A percentile compares a stretch with the other conserved stretches of the same genome.
Conservation (phyloP, 805 yeast species). For the Isabelozyma rhagii region DNA sequence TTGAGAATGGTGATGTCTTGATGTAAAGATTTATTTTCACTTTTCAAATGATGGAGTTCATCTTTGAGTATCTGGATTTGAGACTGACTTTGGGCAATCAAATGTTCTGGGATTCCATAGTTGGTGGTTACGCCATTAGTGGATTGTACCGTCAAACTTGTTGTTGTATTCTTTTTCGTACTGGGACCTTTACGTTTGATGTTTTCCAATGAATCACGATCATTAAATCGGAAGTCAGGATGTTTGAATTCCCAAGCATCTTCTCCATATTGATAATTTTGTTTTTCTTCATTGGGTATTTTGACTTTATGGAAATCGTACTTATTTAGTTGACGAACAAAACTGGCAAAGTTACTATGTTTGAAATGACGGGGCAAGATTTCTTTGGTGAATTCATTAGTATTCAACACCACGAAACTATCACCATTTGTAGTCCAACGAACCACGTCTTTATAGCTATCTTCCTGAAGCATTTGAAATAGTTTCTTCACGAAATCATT, state of each 20-base stretch:
- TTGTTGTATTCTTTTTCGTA: constrained; percentile 36
- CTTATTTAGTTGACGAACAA: constrained; percentile 93
- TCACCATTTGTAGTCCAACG: constrained; percentile 87
- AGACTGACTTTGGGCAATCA: constrained; percentile 3
- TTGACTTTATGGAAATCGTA: constrained; percentile 97
- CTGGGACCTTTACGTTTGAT: constrained; percentile 80
- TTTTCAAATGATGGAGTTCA: constrained; percentile 30
- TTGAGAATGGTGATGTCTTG: constrained; percentile 40
- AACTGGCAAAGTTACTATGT: constrained; percentile 91
- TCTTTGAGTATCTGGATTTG: constrained; percentile 22
- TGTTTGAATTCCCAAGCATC: constrained; percentile 95
- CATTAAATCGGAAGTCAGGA: constrained; percentile 78
- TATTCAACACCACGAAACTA: constrained; percentile 83
- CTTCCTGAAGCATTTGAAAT: constrained; percentile 81
- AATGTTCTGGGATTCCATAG: constrained; percentile 3
- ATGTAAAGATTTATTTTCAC: constrained; percentile 27
- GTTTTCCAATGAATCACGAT: constrained; percentile 75
- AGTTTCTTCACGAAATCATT: constrained; percentile 77
- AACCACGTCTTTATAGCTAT: constrained; percentile 70
- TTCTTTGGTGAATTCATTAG: constrained; percentile 84
- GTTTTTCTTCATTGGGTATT: constrained; percentile 58
- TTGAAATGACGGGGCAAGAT: constrained; percentile 91
- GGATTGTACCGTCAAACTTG: constrained; percentile 6
- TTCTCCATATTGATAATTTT: constrained; percentile 57
- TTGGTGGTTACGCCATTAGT: constrained; percentile 22